Evolutionary conservation across 192 early-diverging fungal genomes (phyloP).

Genomic region (Gonapodya sp.): DNA sequence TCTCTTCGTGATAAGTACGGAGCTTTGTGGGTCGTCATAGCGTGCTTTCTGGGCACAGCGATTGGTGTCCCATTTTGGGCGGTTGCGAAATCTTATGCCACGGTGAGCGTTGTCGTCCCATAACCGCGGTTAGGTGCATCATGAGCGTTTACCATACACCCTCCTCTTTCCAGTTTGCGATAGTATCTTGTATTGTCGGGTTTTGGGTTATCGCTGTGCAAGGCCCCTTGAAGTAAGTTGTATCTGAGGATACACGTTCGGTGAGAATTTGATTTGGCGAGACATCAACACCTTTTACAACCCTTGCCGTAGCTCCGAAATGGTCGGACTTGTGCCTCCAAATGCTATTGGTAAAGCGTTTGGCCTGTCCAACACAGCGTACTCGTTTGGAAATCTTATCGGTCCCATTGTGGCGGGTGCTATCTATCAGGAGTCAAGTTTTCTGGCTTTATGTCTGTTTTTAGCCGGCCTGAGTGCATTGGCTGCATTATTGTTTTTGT

Average conservation of each 20-base stretch:
- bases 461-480: not conserved
- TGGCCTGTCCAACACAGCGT: slow-evolving; percentile 67
- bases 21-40: not conserved
- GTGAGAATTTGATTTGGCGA: too few species aligned
- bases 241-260: too few species aligned
- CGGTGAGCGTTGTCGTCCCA: not conserved
- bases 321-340: not conserved
- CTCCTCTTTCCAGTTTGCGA: not conserved
- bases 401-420: slow-evolving; percentile 58
- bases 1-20: not conserved
- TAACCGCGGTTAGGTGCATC: not conserved
- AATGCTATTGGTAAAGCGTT: slow-evolving; percentile 48
- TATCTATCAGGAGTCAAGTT: slow-evolving; percentile 41
- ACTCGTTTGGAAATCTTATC: slow-evolving; percentile 62
- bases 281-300: too few species aligned
- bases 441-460: slow-evolving; percentile 18
- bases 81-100: not conserved
- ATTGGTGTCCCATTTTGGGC: not conserved
- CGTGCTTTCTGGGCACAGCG: not conserved
- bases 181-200: not conserved
- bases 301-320: not conserved
- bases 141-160: not conserved
- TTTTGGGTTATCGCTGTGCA: not conserved
- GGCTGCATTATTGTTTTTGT: not conserved
- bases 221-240: not conserved